A percentile compares a stretch with the other conserved stretches of the same genome.
Evolutionary conservation across 148 eudicot genomes (phyloP).

Genomic region (Rhododendron ferrugineum): DNA sequence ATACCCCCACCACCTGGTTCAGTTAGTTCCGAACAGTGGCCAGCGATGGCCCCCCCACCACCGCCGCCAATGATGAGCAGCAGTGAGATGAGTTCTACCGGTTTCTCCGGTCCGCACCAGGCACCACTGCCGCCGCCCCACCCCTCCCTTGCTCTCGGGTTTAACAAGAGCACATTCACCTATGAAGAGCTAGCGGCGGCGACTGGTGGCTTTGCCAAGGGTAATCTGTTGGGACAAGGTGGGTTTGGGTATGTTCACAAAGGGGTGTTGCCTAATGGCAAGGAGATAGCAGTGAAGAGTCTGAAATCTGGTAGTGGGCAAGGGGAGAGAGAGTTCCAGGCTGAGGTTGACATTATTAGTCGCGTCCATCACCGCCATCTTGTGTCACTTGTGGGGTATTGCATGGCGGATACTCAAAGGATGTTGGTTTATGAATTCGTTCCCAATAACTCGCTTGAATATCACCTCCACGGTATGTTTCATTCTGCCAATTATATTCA

Average conservation of each 20-base stretch:
- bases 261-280: constrained; percentile 26
- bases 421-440: constrained; percentile 36
- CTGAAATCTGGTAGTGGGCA: constrained; percentile 30
- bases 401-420: constrained; percentile 22
- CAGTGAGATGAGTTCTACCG: constrained; percentile 17
- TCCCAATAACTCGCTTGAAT: constrained; percentile 24
- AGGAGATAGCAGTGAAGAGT: constrained; percentile 32
- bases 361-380: constrained; percentile 39
- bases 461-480: constrained; percentile 30
- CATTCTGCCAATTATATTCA: neutral
- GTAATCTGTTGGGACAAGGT: constrained; percentile 27
- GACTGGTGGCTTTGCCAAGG: constrained; percentile 16
- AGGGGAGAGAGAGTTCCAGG: constrained; percentile 31
- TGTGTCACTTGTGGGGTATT: constrained; percentile 40
- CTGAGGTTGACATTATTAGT: constrained; percentile 37
- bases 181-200: constrained; percentile 26
- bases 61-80: constrained; percentile 21
- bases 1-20: constrained; percentile 4
- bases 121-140: constrained; percentile 22
- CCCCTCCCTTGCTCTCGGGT: constrained; percentile 18
- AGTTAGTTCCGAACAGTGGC: constrained; percentile 3
- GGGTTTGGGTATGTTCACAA: constrained; percentile 36
- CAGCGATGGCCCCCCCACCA: constrained; percentile 14
- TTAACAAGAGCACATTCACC: constrained; percentile 24
- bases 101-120: constrained; percentile 14